These are phyloP conservation scores for Penicillium sp. DNA, from an alignment of 2,329 filamentous ascomycete species.

Conservation along the genomic window DNA sequence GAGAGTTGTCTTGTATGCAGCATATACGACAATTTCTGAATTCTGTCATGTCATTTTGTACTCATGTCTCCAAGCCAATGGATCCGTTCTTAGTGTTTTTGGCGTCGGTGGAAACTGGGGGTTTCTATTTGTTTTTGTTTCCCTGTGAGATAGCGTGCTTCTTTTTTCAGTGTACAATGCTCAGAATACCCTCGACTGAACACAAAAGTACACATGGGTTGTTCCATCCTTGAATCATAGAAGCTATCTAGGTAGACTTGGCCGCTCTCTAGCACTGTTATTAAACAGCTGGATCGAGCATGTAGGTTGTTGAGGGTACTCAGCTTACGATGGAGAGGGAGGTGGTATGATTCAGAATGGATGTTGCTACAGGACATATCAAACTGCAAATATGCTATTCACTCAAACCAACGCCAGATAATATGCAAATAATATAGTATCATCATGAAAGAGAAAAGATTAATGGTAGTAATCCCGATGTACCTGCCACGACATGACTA, in stretches of 20 bases:
- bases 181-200: conserved; percentile 34
- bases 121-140: conserved; percentile 6
- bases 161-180: conserved; percentile 32
- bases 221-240: not conserved
- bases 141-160: conserved; percentile 23
- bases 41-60: conserved; percentile 28
- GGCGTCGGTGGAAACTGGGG: conserved; percentile 20
- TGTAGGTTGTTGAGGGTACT: not conserved
- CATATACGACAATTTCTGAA: conserved; percentile 21
- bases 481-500: conserved; percentile 57
- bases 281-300: not conserved
- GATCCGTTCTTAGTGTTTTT: conserved; percentile 11
- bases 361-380: not conserved
- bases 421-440: conserved; percentile 11
- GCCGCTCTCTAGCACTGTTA: not conserved
- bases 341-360: no score
- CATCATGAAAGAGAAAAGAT: conserved; percentile 8
- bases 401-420: conserved; percentile 6
- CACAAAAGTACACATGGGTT: conserved; percentile 10
- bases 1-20: conserved; percentile 6
- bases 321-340: no score
- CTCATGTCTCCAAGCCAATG: conserved; percentile 17
- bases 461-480: conserved; percentile 31
- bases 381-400: not conserved
- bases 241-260: not conserved